Base-by-base conservation (phyloP, 2,329 filamentous ascomycete genomes). In the Epichloe gansuensis region DNA sequence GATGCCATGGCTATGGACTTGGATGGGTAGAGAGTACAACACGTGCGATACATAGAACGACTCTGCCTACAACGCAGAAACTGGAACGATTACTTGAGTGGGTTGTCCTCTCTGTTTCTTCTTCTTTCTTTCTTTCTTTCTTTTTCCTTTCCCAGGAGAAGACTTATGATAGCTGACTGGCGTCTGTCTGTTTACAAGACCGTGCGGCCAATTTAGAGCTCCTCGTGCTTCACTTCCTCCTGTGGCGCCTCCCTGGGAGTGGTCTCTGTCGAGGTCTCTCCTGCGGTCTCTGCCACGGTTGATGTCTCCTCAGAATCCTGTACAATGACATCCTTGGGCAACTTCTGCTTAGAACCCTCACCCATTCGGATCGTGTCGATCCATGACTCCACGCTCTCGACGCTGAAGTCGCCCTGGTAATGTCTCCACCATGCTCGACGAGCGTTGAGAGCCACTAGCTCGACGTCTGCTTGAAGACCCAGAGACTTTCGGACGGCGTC, bases 351-450 rank as follows among this genome's bases (percentile, higher is more conserved):
- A 54, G 78, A 72, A 2, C 88, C 86, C 64, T 97, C 91, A 50
- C 91, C 88, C 75, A 98, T 78, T 39, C 89, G 83, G 56, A 97
- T 89, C n/a, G 81, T 77, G 63, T 98, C 93, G 54, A 98, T 81
- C 89, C 91, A 98, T 56, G 74, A 72, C 71, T 95, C 88, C 34
- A 98, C 72, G 28, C 76, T 78, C 51, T 78, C 73, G 25, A 75
- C 64, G 52, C 78, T 80, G 45, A 82, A 82, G 44, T 78, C 72
- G 3, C 77, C 81, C 47, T 80, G 71, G 66, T 88, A 93, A 54
- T 78, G 80, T 61, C 86, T 85, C 80, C 84, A 94, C 93, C 93
- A 98, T 43, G 80, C 78, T 51, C 90, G 82, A 62, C 91, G 89
- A 35, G 81, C 86, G 67, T 96, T 96, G 54, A 95, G 67, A 15